Conservation (phyloP, 345 rosid genomes). For the Psidium guajava region DNA sequence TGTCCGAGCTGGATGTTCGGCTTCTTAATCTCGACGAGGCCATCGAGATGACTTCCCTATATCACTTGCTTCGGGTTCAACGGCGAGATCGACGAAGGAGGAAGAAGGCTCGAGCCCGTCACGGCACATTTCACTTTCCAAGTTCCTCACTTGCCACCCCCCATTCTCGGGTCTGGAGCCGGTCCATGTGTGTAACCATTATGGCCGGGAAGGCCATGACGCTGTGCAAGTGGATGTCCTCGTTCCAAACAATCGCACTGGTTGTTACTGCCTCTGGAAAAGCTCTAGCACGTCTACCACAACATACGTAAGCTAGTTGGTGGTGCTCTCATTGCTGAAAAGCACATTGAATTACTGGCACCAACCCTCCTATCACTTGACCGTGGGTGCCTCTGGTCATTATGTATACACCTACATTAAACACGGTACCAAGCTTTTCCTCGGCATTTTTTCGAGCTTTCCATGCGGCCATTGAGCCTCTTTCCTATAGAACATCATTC, state of each 20-base stretch:
- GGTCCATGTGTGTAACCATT: too few species aligned
- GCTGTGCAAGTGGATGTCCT: too few species aligned
- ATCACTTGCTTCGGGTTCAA: too few species aligned
- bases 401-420: neutral
- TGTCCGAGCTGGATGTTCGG: too few species aligned
- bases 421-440: conserved; percentile 6
- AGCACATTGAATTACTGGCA: neutral
- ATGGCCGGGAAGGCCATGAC: too few species aligned
- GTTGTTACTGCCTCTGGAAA: neutral
- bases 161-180: too few species aligned
- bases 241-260: neutral
- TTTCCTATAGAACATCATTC: conserved; percentile 8
- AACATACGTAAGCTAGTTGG: neutral
- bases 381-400: neutral
- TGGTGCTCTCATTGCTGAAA: neutral
- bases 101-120: too few species aligned
- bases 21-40: too few species aligned
- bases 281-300: neutral
- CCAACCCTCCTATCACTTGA: neutral
- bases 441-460: conserved; percentile 7
- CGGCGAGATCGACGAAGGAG: too few species aligned
- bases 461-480: neutral
- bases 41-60: too few species aligned
- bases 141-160: too few species aligned
- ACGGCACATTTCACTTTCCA: too few species aligned